phyloP scores from a whole-genome alignment of 495 filamentous ascomycete genomes.

The Staphylotrichum tortipilum region DNA sequence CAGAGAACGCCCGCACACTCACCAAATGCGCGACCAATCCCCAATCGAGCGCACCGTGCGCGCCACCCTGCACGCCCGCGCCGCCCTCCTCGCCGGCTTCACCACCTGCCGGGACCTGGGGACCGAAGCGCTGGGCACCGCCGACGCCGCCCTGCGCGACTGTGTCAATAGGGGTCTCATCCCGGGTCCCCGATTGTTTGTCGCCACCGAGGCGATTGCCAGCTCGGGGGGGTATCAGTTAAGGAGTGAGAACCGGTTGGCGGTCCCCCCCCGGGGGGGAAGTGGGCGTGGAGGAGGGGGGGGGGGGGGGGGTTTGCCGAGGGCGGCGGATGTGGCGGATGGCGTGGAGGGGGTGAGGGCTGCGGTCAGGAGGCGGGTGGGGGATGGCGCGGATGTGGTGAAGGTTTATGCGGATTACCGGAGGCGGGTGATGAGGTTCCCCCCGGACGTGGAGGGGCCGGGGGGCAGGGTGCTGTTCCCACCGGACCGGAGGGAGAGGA shows the following conservation, averaged over 20 bases:
- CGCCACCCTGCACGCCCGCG: constrained; percentile 41
- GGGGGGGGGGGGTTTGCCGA: constrained; percentile 21
- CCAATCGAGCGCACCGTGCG: constrained; percentile 41
- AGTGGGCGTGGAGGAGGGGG: neutral
- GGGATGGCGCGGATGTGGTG: constrained; percentile 43
- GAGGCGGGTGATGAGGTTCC: constrained; percentile 39
- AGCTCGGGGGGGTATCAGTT: constrained; percentile 41
- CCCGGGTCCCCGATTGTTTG: constrained; percentile 44
- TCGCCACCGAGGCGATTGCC: constrained; percentile 42
- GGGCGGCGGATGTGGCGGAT: constrained; percentile 38
- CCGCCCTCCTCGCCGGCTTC: constrained; percentile 45
- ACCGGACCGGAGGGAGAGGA: constrained; percentile 19
- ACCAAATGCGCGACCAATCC: constrained; percentile 46
- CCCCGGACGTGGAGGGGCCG: constrained; percentile 17
- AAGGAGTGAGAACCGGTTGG: constrained; percentile 33
- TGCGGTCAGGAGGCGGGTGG: constrained; percentile 39
- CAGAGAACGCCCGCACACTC: constrained; percentile 28
- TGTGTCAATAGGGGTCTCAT: constrained; percentile 44
- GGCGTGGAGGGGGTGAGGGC: constrained; percentile 35
- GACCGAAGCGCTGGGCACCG: constrained; percentile 37
- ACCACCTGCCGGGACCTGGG: constrained; percentile 50
- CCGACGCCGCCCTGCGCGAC: constrained; percentile 37
- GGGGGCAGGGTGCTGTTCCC: constrained; percentile 19
- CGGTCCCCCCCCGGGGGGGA: neutral
- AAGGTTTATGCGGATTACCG: constrained; percentile 49